Base-by-base conservation (phyloP, 371 early-diverging fungal species). In the Mucor saturninus region DNA sequence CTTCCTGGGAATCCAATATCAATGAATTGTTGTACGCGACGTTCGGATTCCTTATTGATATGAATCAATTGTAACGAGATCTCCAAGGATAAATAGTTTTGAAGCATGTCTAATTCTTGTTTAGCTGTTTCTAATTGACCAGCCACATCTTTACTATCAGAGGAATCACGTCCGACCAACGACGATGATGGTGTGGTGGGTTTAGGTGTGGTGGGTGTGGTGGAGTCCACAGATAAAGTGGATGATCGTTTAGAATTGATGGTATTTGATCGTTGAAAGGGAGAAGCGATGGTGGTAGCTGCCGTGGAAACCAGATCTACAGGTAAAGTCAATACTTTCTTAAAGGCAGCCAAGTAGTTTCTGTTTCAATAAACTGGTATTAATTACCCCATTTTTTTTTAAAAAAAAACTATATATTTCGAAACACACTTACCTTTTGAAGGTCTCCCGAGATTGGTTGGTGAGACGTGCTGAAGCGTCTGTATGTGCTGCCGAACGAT, bases 11-110 rank as follows among this genome's bases (percentile, higher is more conserved):
- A 72, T 37, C 72, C 72, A 49, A 72, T 66, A 46, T 72, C 60
- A 28, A 73, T 70, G 30, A 75, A 75, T 28, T 68, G 64, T 42
- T 75, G 69, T 37, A 87, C 68, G 30, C 96, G 81, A 29, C 84
- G 83, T 48, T 94, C 69, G 0, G 90, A 82, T 61, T 92, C 94
- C 65, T 93, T 91, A 71, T 94, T 93, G 30, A 86, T 63, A 67
- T 94, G 89, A 58, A 95, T 88, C 76, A 95, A 66, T 58, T 89
- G 83, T 53, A 95, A 73, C 8, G 90, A 89, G 58, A 91, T 74
- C 61, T 93, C 94, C 28, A 95, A 71, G 43, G 89, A 89, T 28
- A 95, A 68, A 32, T 89, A 71, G n/a, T 85, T 75, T 37, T 87
- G 86, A 61, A 93, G 65, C 59, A 84, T 77, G 56, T 90, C 87